Evolutionary conservation across 352 stramenopile genomes (phyloP), one percentile per base, ranked within the genome.

Genomic region (Globisporangium echinulatum): DNA sequence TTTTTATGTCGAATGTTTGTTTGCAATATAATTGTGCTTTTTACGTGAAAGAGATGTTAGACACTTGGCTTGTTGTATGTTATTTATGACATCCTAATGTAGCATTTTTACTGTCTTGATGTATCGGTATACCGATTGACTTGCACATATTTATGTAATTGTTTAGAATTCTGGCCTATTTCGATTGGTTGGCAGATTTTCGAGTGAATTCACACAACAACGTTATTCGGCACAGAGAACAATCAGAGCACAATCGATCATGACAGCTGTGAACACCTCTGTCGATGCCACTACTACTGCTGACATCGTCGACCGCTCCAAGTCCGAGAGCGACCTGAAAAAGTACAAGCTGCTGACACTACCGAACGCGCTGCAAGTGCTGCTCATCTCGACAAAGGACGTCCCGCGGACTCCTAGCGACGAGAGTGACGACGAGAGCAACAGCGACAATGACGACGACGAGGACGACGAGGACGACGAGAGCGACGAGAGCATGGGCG

Each of bases 261-360:
- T 44, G 40, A 13, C 40, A 13, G 11, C 40, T 8, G 11, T 13
- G 40, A 44, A 8, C 7, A 2, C 40, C 7, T 44, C 40, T 8
- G 40, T 13, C 15, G 10, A 37, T 43, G 50, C n/a, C 46, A 33
- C 13, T n/a, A 47, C 25, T 47, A 49, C 14, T 19, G 47, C 19
- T 49, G 75, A 83, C 54, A 58, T 75, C 17, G 77, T 89, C 54
- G 79, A 90, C 61, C 52, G 49, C 50, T 79, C 73, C 67, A 92
- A 90, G 71, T 90, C 77, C 46, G 75, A 71, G 14, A 86, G 77
- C 53, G 87, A 96, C 65, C 74, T 81, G 62, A 96, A 96, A 75
- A 74, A 87, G 61, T 96, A 96, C 65, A 70, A 85, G 17, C 78
- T 94, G 14, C 55, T 97, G 59, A 86, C 68, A 59, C 72, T 97